These are phyloP conservation scores for Pseudozyma sp. DNA, from an alignment of 1,284 basidiomycete species.

Conservation along the genomic window DNA sequence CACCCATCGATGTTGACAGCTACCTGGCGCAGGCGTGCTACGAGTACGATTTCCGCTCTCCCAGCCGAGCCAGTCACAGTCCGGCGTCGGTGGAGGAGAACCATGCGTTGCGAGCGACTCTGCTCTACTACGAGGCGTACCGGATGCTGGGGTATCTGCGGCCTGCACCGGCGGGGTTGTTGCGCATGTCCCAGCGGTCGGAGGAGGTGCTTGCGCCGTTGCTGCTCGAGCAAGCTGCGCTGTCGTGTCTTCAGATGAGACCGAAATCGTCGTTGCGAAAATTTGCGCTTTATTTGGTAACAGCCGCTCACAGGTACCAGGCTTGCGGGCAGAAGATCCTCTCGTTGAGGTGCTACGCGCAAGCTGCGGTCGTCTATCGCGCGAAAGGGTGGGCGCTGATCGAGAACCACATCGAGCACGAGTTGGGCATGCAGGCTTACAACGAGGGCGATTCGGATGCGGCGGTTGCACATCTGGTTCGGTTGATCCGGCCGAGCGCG, in stretches of 20 bases:
- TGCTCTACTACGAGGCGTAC: conserved; percentile 63
- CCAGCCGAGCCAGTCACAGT: conserved; percentile 8
- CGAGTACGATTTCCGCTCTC: conserved; percentile 25
- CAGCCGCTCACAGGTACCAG: conserved; percentile 72
- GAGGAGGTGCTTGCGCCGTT: conserved; percentile 73
- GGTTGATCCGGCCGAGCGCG: conserved; percentile 39
- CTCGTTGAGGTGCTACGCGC: conserved; percentile 51
- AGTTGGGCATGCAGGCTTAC: conserved; percentile 72
- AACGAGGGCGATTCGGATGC: conserved; percentile 71
- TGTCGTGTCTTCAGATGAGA: conserved; percentile 68
- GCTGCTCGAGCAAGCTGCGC: conserved; percentile 72
- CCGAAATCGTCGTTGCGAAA: conserved; percentile 68
- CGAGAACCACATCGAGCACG: conserved; percentile 71
- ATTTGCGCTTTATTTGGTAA: conserved; percentile 71
- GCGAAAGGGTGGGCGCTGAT: conserved; percentile 70
- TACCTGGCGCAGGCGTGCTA: conserved; percentile 52
- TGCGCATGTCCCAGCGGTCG: conserved; percentile 49
- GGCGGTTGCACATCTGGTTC: conserved; percentile 71
- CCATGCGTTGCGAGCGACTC: conserved; percentile 52
- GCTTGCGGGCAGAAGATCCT: conserved; percentile 71
- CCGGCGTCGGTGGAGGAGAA: conserved; percentile 17
- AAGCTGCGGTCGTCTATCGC: conserved; percentile 46
- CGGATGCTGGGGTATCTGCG: conserved; percentile 37
- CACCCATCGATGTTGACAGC: conserved; percentile 56
- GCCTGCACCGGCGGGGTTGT: conserved; percentile 49